These are phyloP conservation scores for Oehlia diaphana DNA, from an alignment of 192 early-diverging fungal genomes.

Conservation along the genomic window DNA sequence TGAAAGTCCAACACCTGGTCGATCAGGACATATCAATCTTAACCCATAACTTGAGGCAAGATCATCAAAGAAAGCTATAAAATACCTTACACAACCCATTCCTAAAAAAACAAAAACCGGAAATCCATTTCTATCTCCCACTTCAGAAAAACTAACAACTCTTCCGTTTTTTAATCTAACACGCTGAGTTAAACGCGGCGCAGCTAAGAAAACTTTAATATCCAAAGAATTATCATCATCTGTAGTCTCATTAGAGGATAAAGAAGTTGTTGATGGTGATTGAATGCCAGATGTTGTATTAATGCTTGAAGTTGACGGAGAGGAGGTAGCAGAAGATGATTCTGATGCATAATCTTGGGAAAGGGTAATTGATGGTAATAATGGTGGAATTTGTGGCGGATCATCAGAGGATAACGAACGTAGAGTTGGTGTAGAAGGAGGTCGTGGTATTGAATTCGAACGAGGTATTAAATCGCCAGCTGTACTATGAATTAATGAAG, in stretches of 20 bases:
- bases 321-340: constrained; percentile 6
- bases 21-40: constrained; percentile 45
- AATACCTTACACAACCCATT: constrained; percentile 47
- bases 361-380: background rate
- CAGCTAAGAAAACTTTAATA: constrained; percentile 12
- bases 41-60: constrained; percentile 43
- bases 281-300: background rate
- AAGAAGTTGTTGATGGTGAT: constrained; percentile 8
- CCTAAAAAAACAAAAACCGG: constrained; percentile 42
- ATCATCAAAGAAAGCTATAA: constrained; percentile 45
- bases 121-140: constrained; percentile 41
- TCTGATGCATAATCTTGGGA: background rate
- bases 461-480: background rate
- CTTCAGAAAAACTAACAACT: constrained; percentile 45
- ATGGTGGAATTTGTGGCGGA: background rate
- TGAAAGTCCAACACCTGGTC: constrained; percentile 45
- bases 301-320: background rate
- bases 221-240: constrained; percentile 16
- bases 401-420: background rate
- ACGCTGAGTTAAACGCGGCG: constrained; percentile 40
- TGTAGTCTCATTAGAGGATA: background rate
- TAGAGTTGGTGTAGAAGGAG: background rate
- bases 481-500: background rate
- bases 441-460: background rate
- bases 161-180: constrained; percentile 41